Base-by-base conservation (phyloP, 2,329 filamentous ascomycete species). In the Aspergillus thermomutatus region DNA sequence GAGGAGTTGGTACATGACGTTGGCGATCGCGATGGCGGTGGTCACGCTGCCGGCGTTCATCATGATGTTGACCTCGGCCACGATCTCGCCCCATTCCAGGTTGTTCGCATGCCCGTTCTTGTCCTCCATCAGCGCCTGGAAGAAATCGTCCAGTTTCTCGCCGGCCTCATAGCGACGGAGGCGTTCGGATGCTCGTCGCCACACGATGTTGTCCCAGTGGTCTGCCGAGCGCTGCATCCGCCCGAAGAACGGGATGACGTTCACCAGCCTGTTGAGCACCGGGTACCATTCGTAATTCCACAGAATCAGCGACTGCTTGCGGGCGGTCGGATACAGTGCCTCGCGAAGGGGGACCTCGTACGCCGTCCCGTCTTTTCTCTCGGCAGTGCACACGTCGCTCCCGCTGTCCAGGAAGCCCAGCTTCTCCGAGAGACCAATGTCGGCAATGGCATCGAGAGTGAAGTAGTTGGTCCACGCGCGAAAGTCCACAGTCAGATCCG, bases 131-230 rank as follows among this genome's bases (percentile, higher is more conserved):
- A 86, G 66, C 0, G 77, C 75, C 52, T 79, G 74, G 72, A 86
- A 85, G 69, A 86, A 85, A 62, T 86, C 83, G 47, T 83, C 79
- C 0, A 85, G 74, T 58, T 80, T 81, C 67, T 86, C 83, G 25
- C 83, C 82, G 0, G 70, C 71, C 23, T 77, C 64, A 58, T 72
- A 69, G 19, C 69, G 67, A 4, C 66, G 60, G 3, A 69, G 64
- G 26, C 66, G 64, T 52, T 65, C 55, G 47, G 69, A 75, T 0
- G 79, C 73, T 1, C 78, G 78, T 46, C 79, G 76, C 52, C 75
- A 73, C 1, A 81, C 77, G 53, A 83, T 70, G 55, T 66, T 67
- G 8, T 69, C 67, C 66, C 67, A 70, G 52, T 66, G 78, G n/a
- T 74, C 78, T 17, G 82, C 68, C 65, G 75, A 82, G 45, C 73